phyloP scores from a whole-genome alignment of 257 asterid genomes.

The Fraxinus anomala region DNA sequence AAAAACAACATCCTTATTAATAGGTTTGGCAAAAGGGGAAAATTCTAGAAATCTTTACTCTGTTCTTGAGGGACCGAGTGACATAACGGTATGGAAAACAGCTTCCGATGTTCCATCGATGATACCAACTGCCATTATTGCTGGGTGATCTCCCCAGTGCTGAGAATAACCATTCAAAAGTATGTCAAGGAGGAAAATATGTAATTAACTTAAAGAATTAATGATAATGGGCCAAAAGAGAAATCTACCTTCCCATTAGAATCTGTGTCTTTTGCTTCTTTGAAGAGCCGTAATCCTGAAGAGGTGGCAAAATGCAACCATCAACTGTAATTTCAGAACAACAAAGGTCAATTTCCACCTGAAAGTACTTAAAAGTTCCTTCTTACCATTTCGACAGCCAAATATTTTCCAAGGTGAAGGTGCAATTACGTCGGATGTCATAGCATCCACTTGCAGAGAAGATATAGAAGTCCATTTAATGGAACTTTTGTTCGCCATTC shows the following conservation, averaged over 20 bases:
- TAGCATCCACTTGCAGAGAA: conserved; percentile 53
- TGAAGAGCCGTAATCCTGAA: conserved; percentile 85
- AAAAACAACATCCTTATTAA: background rate
- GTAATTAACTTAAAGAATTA: conserved; percentile 8
- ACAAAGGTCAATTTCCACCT: conserved; percentile 9
- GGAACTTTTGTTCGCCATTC: conserved; percentile 41
- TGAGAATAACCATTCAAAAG: conserved; percentile 24
- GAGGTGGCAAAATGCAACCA: conserved; percentile 20
- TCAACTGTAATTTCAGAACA: background rate
- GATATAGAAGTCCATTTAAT: conserved; percentile 46
- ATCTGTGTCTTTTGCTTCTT: conserved; percentile 77
- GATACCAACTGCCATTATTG: conserved; percentile 95
- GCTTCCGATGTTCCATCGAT: conserved; percentile 77
- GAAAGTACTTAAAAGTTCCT: background rate
- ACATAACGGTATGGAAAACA: conserved; percentile 76
- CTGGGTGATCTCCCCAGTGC: conserved; percentile 73
- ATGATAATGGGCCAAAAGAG: conserved; percentile 8
- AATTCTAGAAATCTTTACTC: conserved; percentile 53
- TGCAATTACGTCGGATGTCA: conserved; percentile 76
- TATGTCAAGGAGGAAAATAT: conserved; percentile 7
- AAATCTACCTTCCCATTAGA: conserved; percentile 56
- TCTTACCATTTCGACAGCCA: conserved; percentile 76
- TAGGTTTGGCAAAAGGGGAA: background rate
- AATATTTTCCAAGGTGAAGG: conserved; percentile 92
- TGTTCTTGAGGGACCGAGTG: conserved; percentile 81